Conservation (phyloP, 2,329 filamentous ascomycete genomes). For the Dothidotthia symphoricarpi region DNA sequence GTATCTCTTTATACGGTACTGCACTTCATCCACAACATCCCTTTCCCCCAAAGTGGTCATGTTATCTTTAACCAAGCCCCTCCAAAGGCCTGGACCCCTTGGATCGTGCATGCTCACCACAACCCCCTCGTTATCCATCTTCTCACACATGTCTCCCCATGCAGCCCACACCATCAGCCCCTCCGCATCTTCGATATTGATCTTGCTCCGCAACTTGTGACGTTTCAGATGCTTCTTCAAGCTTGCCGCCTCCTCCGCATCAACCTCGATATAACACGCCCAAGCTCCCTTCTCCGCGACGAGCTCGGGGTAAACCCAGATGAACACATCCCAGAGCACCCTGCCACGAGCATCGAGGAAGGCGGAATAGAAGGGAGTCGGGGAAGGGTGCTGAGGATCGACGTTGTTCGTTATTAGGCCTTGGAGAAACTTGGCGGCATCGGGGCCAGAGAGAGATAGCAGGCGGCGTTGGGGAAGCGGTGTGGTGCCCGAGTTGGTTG, state of each 20-base stretch:
- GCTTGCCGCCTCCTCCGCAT: slow-evolving; percentile 61
- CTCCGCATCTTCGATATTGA: slow-evolving; percentile 61
- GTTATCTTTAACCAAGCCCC: slow-evolving; percentile 6
- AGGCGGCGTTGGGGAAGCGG: slow-evolving; percentile 71
- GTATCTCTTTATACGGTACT: slow-evolving; percentile 76
- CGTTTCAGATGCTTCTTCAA: slow-evolving; percentile 73
- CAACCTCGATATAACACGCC: slow-evolving; percentile 78
- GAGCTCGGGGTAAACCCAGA: slow-evolving; percentile 57
- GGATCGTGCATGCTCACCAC: slow-evolving; percentile 23
- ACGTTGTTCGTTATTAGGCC: slow-evolving; percentile 79
- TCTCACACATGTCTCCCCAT: slow-evolving; percentile 55
- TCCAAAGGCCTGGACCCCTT: slow-evolving; percentile 16
- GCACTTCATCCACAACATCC: slow-evolving; percentile 33
- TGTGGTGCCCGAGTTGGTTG: slow-evolving; percentile 50
- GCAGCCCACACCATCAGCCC: slow-evolving; percentile 70
- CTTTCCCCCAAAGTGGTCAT: slow-evolving; percentile 1
- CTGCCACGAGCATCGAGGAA: slow-evolving; percentile 83
- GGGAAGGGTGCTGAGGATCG: slow-evolving; percentile 44
- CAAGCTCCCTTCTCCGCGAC: slow-evolving; percentile 36
- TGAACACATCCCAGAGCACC: slow-evolving; percentile 83
- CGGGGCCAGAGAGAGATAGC: slow-evolving; percentile 74
- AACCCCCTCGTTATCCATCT: slow-evolving; percentile 5
- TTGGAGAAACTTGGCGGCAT: slow-evolving; percentile 82
- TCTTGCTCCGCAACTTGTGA: slow-evolving; percentile 81
- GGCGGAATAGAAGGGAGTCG: slow-evolving; percentile 62